Evolutionary conservation across 192 early-diverging fungal genomes (phyloP).

Genomic region (Gamsiella multidivaricata): DNA sequence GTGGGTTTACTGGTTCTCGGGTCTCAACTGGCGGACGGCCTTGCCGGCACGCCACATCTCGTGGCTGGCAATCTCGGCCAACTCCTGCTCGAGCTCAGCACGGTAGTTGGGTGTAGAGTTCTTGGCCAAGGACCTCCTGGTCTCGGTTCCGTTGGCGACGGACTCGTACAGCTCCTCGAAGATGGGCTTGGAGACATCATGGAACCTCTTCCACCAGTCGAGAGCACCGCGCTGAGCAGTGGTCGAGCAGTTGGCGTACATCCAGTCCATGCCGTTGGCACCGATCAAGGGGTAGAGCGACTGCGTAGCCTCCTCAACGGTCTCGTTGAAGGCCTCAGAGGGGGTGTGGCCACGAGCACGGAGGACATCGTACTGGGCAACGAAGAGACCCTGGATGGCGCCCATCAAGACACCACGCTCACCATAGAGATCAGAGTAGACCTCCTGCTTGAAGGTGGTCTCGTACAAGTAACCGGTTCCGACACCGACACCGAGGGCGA

Average conservation of each 20-base stretch:
- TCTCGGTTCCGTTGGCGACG: conserved; percentile 91
- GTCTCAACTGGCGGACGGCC: conserved; percentile 88
- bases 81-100: conserved; percentile 91
- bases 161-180: conserved; percentile 90
- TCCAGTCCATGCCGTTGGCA: conserved; percentile 94
- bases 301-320: conserved; percentile 99
- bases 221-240: conserved; percentile 97
- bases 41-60: conserved; percentile 95
- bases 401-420: conserved; percentile 99
- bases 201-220: conserved; percentile 97
- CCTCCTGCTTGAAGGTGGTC: conserved; percentile 97
- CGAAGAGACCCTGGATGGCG: conserved; percentile 96
- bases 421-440: conserved; percentile 95
- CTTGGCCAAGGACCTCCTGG: conserved; percentile 84
- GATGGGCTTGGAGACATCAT: conserved; percentile 93
- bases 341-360: conserved; percentile 94
- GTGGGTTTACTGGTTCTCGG: conserved; percentile 71
- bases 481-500: conserved; percentile 93
- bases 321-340: conserved; percentile 99
- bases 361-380: conserved; percentile 97
- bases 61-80: conserved; percentile 80
- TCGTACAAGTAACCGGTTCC: conserved; percentile 98
- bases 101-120: conserved; percentile 95
- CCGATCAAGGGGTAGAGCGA: conserved; percentile 97
- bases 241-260: conserved; percentile 98